Evolutionary conservation across 2,329 filamentous ascomycete species (phyloP).

Genomic region (Alternaria sp.): DNA sequence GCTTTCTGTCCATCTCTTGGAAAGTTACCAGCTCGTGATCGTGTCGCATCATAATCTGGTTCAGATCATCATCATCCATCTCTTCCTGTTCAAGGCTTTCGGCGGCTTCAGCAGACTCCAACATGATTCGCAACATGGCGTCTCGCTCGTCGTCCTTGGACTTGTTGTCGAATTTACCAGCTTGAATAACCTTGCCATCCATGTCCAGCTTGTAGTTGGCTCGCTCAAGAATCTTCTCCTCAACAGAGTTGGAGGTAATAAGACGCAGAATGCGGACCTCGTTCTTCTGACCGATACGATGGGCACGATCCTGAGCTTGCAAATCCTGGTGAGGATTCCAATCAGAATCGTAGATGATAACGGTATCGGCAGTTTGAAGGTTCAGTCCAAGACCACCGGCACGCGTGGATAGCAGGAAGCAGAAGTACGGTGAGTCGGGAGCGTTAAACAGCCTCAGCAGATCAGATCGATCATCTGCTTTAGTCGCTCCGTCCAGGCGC

Average conservation of each 20-base stretch:
- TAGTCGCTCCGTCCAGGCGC: constrained; percentile 94
- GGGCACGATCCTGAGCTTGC: constrained; percentile 98
- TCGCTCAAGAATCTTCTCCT: constrained; percentile 97
- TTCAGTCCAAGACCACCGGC: constrained; percentile 98
- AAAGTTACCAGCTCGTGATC: constrained; percentile 82
- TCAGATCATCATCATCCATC: constrained; percentile 98
- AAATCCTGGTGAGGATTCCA: constrained; percentile 99
- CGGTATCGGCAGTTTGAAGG: constrained; percentile 95
- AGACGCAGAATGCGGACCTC: constrained; percentile 95
- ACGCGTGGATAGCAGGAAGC: constrained; percentile 97
- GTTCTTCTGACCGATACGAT: constrained; percentile 99
- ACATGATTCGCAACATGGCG: constrained; percentile 90
- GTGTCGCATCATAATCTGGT: constrained; percentile 89
- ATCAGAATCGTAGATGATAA: constrained; percentile 99
- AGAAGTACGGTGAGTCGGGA: constrained; percentile 91
- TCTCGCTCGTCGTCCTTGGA: constrained; percentile 98
- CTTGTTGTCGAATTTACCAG: constrained; percentile 99
- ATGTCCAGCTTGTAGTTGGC: constrained; percentile 98
- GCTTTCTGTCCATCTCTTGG: constrained; percentile 82
- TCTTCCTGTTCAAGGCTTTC: constrained; percentile 87
- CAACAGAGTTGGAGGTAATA: constrained; percentile 95
- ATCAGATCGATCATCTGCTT: constrained; percentile 95
- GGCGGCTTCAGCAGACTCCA: constrained; percentile 78
- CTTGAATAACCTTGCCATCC: constrained; percentile 99
- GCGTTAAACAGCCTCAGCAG: constrained; percentile 89